Evolutionary conservation across 768 basidiomycete species (phyloP).

Genomic region (Collybia nuda): DNA sequence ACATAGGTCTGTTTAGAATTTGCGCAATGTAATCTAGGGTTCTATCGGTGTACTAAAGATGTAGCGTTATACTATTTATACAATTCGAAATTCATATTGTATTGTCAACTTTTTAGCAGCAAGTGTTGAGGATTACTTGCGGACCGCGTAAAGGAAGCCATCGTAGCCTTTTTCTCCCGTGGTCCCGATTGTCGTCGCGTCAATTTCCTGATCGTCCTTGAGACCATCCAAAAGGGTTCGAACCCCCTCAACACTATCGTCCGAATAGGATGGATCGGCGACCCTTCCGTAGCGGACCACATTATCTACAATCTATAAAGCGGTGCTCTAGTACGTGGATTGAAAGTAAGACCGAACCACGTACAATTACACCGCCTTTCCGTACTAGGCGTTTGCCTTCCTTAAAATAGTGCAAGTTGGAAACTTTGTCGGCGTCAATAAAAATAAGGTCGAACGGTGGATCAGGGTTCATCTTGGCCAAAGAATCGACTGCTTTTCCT

Average conservation of each 20-base stretch:
- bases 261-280: conserved; percentile 34
- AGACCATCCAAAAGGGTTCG: conserved; percentile 42
- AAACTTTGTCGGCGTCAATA: conserved; percentile 71
- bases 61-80: no score
- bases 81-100: no score
- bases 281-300: conserved; percentile 52
- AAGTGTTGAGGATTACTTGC: conserved; percentile 20
- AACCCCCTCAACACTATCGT: conserved; percentile 42
- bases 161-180: conserved; percentile 55
- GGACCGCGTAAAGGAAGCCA: conserved; percentile 51
- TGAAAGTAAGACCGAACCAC: conserved; percentile 17
- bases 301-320: conserved; percentile 57
- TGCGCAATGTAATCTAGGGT: no score
- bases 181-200: conserved; percentile 49
- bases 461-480: conserved; percentile 45
- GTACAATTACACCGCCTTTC: conserved; percentile 60
- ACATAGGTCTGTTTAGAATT: no score
- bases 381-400: conserved; percentile 61
- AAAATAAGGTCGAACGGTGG: conserved; percentile 64
- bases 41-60: no score
- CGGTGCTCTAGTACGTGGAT: background rate
- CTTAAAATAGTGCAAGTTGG: conserved; percentile 53
- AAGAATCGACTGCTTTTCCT: conserved; percentile 51
- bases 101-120: no score
- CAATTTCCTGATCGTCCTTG: conserved; percentile 49